phyloP scores from a whole-genome alignment of 768 basidiomycete genomes.

The Russula lepida region DNA sequence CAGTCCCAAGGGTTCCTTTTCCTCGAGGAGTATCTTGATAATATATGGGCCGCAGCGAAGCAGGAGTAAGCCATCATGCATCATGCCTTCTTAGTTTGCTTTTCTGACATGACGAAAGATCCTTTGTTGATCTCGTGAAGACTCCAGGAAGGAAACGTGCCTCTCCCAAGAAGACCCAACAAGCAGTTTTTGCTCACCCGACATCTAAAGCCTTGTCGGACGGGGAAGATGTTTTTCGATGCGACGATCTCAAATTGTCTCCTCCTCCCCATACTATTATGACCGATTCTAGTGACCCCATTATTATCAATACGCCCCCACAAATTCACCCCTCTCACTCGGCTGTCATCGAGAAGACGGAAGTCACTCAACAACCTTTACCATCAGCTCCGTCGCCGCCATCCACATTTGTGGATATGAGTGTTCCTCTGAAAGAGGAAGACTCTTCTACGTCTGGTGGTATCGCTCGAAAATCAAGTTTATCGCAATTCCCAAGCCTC shows the following conservation, averaged over 20 bases:
- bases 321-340: background rate
- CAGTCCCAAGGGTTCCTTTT: conserved; percentile 71
- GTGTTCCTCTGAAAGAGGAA: conserved; percentile 22
- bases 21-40: conserved; percentile 69
- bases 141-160: conserved; percentile 71
- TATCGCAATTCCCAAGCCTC: conserved; percentile 49
- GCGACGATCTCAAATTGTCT: background rate
- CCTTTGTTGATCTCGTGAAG: conserved; percentile 73
- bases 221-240: conserved; percentile 37
- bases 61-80: conserved; percentile 42
- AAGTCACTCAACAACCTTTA: background rate
- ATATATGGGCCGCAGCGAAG: conserved; percentile 55
- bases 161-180: conserved; percentile 41
- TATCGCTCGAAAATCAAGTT: conserved; percentile 33
- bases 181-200: conserved; percentile 23
- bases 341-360: conserved; percentile 7
- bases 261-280: background rate
- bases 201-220: conserved; percentile 53
- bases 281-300: background rate
- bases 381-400: conserved; percentile 1
- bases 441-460: conserved; percentile 23
- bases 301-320: background rate
- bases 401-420: conserved; percentile 14
- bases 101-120: conserved; percentile 32
- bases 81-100: background rate